A percentile compares a stretch with the other conserved stretches of the same genome.
These are phyloP conservation scores for Saturnispora ahearnii DNA, from an alignment of 805 yeast genomes.

Conservation along the genomic window DNA sequence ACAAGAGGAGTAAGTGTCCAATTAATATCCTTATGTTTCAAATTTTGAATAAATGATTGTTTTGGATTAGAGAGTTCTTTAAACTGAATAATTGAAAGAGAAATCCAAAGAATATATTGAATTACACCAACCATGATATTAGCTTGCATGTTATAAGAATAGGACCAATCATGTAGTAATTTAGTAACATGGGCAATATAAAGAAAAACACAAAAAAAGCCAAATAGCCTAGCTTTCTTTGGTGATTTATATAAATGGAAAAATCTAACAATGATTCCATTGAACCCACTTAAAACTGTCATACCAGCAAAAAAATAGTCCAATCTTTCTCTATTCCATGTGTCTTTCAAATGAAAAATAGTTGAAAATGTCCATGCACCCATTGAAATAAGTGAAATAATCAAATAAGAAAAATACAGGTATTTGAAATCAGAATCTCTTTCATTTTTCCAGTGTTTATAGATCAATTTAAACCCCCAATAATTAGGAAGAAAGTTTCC, in stretches of 20 bases:
- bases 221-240: slow-evolving; percentile 29
- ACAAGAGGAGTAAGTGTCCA: slow-evolving; percentile 46
- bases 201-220: slow-evolving; percentile 36
- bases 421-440: slow-evolving; percentile 20
- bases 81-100: slow-evolving; percentile 28
- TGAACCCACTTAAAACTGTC: slow-evolving; percentile 74
- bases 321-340: slow-evolving; percentile 65
- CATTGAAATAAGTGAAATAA: slow-evolving; percentile 58
- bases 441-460: slow-evolving; percentile 14
- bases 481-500: slow-evolving; percentile 61
- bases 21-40: slow-evolving; percentile 22
- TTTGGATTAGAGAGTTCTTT: slow-evolving; percentile 14
- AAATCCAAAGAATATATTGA: slow-evolving; percentile 54
- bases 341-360: slow-evolving; percentile 82
- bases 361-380: slow-evolving; percentile 84
- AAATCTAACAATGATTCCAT: slow-evolving; percentile 53
- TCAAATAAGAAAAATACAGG: slow-evolving; percentile 32
- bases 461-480: slow-evolving; percentile 32
- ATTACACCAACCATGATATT: slow-evolving; percentile 70
- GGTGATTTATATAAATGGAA: slow-evolving; percentile 44
- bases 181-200: slow-evolving; percentile 60
- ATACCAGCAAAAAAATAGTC: slow-evolving; percentile 93
- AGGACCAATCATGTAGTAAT: slow-evolving; percentile 69
- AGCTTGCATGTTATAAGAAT: slow-evolving; percentile 89
- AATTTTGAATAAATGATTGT: slow-evolving; percentile 15